Conservation (phyloP, 176 grass and related monocot species). For the Lolium perenne region DNA sequence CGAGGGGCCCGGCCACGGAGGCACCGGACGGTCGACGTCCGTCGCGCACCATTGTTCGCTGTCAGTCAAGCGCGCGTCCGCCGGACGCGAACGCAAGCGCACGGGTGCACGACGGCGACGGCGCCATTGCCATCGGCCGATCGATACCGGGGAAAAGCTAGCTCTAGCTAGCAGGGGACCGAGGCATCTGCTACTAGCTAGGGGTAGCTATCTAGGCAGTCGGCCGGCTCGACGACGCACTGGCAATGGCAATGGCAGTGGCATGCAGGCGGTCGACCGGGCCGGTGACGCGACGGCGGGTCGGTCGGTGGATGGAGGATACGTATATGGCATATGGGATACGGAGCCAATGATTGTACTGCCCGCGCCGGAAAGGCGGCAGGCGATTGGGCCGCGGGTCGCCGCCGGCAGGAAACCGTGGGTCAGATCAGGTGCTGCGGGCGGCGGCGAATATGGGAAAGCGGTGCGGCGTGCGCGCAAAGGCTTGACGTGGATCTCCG, state of each 20-base stretch:
- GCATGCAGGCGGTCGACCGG: neutral
- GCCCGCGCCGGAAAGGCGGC: neutral
- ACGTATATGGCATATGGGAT: neutral
- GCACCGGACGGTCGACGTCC: neutral
- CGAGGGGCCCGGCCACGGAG: neutral
- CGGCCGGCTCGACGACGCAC: neutral
- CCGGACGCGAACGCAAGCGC: neutral
- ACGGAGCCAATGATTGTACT: neutral
- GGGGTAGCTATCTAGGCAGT: neutral
- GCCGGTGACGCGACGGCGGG: neutral
- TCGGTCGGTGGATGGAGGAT: neutral
- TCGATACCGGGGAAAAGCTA: neutral
- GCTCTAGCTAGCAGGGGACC: neutral
- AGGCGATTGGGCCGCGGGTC: neutral
- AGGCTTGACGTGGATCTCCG: conserved; percentile 3
- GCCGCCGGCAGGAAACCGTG: neutral
- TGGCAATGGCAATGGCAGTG: neutral
- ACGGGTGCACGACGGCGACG: neutral
- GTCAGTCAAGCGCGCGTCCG: neutral
- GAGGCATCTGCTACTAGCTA: neutral
- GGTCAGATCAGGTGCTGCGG: neutral
- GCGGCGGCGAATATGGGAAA: conserved; percentile 1
- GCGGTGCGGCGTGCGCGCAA: neutral
- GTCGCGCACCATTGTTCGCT: neutral
- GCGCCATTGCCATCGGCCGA: neutral